phyloP scores from a whole-genome alignment of 2,329 filamentous ascomycete species.

The Thielaviopsis punctulata region DNA sequence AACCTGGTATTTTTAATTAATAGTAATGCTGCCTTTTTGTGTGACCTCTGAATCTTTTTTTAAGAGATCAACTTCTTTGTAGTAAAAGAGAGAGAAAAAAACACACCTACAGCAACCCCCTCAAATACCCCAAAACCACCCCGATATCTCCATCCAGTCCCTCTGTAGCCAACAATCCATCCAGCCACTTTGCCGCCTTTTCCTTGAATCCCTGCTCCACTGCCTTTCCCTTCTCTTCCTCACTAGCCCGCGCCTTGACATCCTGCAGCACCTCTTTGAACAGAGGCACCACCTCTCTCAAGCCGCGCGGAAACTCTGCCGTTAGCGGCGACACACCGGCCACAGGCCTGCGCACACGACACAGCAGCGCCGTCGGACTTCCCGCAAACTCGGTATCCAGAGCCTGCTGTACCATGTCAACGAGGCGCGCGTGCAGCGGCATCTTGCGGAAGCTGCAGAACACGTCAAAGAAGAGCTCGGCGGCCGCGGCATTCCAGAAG shows the following conservation, averaged over 20 bases:
- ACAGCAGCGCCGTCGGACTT: constrained; percentile 47
- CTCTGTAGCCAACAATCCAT: constrained; percentile 29
- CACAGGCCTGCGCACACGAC: constrained; percentile 54
- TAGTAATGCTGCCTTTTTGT: too few relatives aligned
- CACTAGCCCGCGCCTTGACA: constrained; percentile 29
- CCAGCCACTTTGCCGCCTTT: constrained; percentile 38
- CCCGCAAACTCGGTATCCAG: constrained; percentile 44
- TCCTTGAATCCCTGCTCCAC: constrained; percentile 26
- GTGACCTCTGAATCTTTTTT: too few relatives aligned
- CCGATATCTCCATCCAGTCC: constrained; percentile 38
- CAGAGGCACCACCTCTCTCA: constrained; percentile 46
- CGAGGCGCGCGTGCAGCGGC: constrained; percentile 37
- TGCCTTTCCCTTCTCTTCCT: too few relatives aligned
- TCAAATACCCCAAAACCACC: constrained; percentile 37
- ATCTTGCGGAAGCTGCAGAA: constrained; percentile 53
- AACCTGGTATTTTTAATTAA: too few relatives aligned
- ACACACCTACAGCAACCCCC: constrained; percentile 19
- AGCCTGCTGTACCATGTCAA: constrained; percentile 54
- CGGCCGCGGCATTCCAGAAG: constrained; percentile 47
- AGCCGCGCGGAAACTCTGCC: constrained; percentile 53
- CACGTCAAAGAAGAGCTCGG: constrained; percentile 64
- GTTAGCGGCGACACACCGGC: constrained; percentile 46
- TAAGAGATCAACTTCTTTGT: too few relatives aligned
- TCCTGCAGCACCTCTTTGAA: constrained; percentile 35
- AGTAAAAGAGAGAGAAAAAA: too few relatives aligned